phyloP scores from a whole-genome alignment of 176 grass and related monocot genomes.

The Metroxylon sagu region DNA sequence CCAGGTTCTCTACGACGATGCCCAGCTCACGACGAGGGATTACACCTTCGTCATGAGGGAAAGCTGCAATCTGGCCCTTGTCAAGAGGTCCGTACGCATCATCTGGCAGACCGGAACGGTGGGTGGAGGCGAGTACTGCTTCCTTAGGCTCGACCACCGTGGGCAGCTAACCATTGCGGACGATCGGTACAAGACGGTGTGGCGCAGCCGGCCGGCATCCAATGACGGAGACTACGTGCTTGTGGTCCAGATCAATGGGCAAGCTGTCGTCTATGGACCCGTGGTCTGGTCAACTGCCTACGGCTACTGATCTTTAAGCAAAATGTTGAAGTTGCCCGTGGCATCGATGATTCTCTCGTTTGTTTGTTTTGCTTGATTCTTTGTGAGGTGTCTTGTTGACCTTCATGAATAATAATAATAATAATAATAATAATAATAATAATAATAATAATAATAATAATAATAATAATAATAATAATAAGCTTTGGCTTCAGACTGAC shows the following conservation, averaged over 20 bases:
- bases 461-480: too few species aligned
- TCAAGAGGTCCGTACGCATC: neutral
- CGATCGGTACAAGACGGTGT: neutral
- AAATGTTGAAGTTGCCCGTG: too few species aligned
- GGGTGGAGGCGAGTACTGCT: neutral
- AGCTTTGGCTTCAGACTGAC: too few species aligned
- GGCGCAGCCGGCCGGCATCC: neutral
- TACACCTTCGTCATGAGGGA: conserved; percentile 1
- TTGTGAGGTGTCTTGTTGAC: too few species aligned
- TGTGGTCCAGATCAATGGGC: conserved; percentile 4
- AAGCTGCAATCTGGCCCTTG: neutral
- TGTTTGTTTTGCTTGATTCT: too few species aligned
- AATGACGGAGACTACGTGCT: neutral
- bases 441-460: too few species aligned
- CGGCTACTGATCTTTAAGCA: too few species aligned
- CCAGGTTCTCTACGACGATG: neutral
- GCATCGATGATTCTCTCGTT: too few species aligned
- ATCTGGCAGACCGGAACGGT: neutral
- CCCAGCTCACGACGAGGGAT: neutral
- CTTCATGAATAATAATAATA: too few species aligned
- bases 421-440: too few species aligned
- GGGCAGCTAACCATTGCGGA: conserved; percentile 8
- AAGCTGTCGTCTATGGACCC: conserved; percentile 12
- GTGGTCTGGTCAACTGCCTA: neutral
- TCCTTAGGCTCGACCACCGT: neutral